A percentile compares a stretch with the other conserved stretches of the same genome.
Conservation (phyloP, 768 basidiomycete genomes). For the Amanita polypyramis region DNA sequence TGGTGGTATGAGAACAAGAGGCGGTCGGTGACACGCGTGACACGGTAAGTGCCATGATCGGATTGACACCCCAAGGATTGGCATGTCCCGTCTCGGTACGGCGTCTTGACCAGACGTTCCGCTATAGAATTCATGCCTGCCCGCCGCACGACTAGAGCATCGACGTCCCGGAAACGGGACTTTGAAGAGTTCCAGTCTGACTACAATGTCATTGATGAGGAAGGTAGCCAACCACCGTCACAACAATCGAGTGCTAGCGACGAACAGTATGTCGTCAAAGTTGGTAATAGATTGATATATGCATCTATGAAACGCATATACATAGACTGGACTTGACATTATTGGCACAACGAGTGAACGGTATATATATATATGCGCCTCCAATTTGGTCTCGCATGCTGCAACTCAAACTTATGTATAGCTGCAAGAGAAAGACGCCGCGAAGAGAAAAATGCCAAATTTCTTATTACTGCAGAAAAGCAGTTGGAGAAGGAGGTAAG, state of each 20-base stretch:
- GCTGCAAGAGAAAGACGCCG: constrained; percentile 13
- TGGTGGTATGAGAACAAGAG: too few species aligned
- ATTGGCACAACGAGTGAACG: background rate
- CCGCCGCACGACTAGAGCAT: background rate
- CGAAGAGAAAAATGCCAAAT: constrained; percentile 14
- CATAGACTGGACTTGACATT: background rate
- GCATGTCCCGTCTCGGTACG: too few species aligned
- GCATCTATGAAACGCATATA: background rate
- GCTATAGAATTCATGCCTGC: too few species aligned
- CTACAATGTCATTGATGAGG: background rate
- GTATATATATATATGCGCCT: background rate
- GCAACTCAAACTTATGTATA: background rate
- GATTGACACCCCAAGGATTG: too few species aligned
- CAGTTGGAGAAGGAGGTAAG: constrained; percentile 14
- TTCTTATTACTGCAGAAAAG: constrained; percentile 13
- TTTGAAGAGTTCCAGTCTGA: constrained; percentile 2
- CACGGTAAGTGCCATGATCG: too few species aligned
- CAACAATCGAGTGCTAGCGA: background rate
- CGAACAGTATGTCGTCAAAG: background rate
- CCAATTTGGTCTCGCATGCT: background rate
- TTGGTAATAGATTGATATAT: background rate
- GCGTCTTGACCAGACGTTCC: too few species aligned
- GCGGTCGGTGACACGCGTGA: too few species aligned
- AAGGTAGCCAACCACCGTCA: background rate
- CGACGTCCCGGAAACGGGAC: background rate